Base-by-base conservation (phyloP, 495 filamentous ascomycete genomes). In the Trichoderma orchidacearum region DNA sequence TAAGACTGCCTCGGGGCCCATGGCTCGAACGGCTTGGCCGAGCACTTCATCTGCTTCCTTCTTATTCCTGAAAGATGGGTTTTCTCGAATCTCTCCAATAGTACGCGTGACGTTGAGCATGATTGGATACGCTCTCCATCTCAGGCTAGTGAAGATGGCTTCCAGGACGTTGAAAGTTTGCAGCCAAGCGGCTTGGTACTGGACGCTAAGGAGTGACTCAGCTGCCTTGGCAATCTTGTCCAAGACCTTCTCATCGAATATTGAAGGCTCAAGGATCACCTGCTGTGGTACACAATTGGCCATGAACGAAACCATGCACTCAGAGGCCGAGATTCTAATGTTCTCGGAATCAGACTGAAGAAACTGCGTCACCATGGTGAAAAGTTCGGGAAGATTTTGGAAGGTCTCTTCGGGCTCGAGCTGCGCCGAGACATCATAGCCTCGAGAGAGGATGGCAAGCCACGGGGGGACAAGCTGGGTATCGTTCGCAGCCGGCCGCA, bases 361-460 rank as follows among this genome's bases (percentile, higher is more conserved):
- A 67, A 94, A 96, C 18, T 73, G 66, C 25, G 87, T 81, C 15
- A 96, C 76, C 72, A 85, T 74, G 30, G 75, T 75, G 68, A 95
- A 95, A 6, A 96, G 71, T 18, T 82, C 83, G 0, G 92, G 89
- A 12, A 98, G 70, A 63, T 90, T 91, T 58, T 83, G 80, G 64
- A 96, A 96, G 0, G 92, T 95, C 30, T 91, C 87, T 56, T 91
- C 84, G 6, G 89, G 83, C 27, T 81, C 78, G 54, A 95, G 82
- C 64, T 95, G 89, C 3, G 89, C 84, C 15, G 88, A 89, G 5
- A 97, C 90, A 68, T 96, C 91, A 67, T 96, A 95, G 2, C 89
- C 94, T 68, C 93, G 78, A 11, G 92, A 95, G 13, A 97, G 68
- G 35, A 98, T 91, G 3, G 91, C 93, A 59, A 97, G 89, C 93